Base-by-base conservation (phyloP, 768 basidiomycete genomes). In the Lanmaoa rubissima region DNA sequence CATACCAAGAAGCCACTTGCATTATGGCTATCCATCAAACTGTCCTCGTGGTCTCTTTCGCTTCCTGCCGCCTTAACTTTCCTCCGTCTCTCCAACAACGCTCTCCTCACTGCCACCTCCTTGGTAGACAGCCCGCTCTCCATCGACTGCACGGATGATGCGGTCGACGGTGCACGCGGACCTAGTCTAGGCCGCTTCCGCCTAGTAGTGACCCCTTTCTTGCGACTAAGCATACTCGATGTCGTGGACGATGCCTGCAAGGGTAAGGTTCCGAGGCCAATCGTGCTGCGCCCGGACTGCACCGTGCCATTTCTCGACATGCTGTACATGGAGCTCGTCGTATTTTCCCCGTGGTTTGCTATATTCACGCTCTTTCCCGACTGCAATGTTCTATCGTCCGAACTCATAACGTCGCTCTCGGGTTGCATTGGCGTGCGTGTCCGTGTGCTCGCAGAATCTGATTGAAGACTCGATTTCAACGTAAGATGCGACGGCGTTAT, bases 61-160 rank as follows among this genome's bases (percentile, higher is more conserved):
- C 52, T 48, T n/a, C 40, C 57, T n/a, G 48, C 45, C 2, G 55
- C 67, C 28, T 55, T 63, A 5, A 59, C 28, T 44, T 57, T 72
- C 48, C 48, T 66, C 28, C 69, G 67, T 51, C 69, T 57, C 34
- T 70, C 69, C 53, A 66, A 35, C 21, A 70, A 43, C 16, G 71
- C 70, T 40, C 54, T 64, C 48, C 55, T 64, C 47, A 66, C 69
- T 7, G 61, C 57, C 12, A 56, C 40, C 8, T 72, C 69, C 32
- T 55, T 62, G 17, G 41, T 43, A 19, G 69, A 70, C 11, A 66
- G 6, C 31, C 53, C 54, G 28, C 67, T 62, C 40, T 62, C 69
- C 5, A 61, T 21, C 19, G 70, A 69, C 45, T 62, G 59, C 32
- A 68, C 51, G 0, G 69, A 70, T 9, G 69, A 70, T 5, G 71